These are phyloP conservation scores for Acer yangbiense DNA, from an alignment of 345 rosid genomes.

Conservation along the genomic window DNA sequence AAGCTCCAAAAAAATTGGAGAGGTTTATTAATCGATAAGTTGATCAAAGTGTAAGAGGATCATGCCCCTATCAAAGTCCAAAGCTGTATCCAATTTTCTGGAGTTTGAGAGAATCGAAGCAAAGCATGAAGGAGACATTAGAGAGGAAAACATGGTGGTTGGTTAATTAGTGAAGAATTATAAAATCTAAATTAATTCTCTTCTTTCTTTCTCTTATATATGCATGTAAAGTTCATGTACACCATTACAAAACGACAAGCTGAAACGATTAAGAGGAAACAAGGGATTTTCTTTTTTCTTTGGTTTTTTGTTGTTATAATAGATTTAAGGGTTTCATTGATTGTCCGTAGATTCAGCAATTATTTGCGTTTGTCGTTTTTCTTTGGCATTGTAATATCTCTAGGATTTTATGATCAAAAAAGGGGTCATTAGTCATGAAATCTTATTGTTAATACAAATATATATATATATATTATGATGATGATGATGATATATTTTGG, in stretches of 20 bases:
- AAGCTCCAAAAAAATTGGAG: constrained; percentile 52
- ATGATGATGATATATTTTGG: constrained; percentile 4
- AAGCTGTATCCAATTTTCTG: constrained; percentile 20
- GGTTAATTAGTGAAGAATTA: background rate
- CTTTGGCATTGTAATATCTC: constrained; percentile 23
- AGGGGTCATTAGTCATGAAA: constrained; percentile 1
- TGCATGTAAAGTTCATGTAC: constrained; percentile 27
- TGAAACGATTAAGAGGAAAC: constrained; percentile 17
- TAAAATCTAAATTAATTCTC: constrained; percentile 19
- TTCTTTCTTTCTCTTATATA: constrained; percentile 11
- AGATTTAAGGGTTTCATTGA: constrained; percentile 24
- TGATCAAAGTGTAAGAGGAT: constrained; percentile 31
- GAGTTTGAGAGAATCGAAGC: constrained; percentile 24
- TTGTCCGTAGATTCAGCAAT: constrained; percentile 40
- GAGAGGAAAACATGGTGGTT: constrained; percentile 33
- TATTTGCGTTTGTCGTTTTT: constrained; percentile 46
- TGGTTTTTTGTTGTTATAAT: background rate
- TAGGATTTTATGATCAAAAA: constrained; percentile 19
- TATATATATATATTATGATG: no score
- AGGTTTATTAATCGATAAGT: no score
- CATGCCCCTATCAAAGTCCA: constrained; percentile 52
- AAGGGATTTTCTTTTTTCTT: background rate
- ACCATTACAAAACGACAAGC: constrained; percentile 24
- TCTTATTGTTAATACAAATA: constrained; percentile 10
- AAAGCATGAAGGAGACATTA: constrained; percentile 30